A percentile compares a stretch with the other conserved stretches of the same genome.
Evolutionary conservation across 2,329 filamentous ascomycete species (phyloP).

Genomic region (Calonectria multiphialidica): DNA sequence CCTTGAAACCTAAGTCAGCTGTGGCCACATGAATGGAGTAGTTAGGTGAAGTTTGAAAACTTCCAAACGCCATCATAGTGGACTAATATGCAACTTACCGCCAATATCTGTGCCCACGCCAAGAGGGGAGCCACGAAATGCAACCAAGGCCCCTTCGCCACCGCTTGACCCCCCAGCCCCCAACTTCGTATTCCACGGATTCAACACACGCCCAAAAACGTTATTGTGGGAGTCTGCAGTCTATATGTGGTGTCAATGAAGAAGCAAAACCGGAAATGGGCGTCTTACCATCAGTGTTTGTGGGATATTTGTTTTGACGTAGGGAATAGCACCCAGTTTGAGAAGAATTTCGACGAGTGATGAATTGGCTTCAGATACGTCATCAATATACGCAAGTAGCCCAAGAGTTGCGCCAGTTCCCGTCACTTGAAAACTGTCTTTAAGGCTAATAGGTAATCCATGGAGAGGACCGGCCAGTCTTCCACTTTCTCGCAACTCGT

Average conservation of each 20-base stretch:
- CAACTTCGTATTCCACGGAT: conserved; percentile 67
- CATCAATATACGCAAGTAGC: conserved; percentile 18
- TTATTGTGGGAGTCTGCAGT: conserved; percentile 52
- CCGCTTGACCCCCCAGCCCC: conserved; percentile 72
- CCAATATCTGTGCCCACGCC: conserved; percentile 50
- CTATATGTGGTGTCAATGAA: neutral
- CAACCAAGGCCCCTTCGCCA: conserved; percentile 56
- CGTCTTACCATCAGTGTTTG: conserved; percentile 28
- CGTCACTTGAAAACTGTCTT: conserved; percentile 21
- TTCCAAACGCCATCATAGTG: no score
- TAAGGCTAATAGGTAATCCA: conserved; percentile 29
- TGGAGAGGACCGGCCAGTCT: conserved; percentile 31
- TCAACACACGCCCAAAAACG: conserved; percentile 68
- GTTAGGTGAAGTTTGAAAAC: no score
- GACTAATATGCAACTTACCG: conserved; percentile 11
- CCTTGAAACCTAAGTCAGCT: conserved; percentile 10
- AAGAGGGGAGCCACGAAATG: conserved; percentile 48
- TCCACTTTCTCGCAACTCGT: conserved; percentile 24
- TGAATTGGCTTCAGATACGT: conserved; percentile 12
- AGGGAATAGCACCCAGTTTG: conserved; percentile 12
- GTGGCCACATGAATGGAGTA: neutral
- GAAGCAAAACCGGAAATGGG: neutral
- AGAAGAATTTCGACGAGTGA: conserved; percentile 28
- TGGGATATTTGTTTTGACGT: conserved; percentile 29
- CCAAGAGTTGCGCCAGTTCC: conserved; percentile 24